Evolutionary conservation across 805 yeast species (phyloP).

Genomic region (Lachancea waltii): DNA sequence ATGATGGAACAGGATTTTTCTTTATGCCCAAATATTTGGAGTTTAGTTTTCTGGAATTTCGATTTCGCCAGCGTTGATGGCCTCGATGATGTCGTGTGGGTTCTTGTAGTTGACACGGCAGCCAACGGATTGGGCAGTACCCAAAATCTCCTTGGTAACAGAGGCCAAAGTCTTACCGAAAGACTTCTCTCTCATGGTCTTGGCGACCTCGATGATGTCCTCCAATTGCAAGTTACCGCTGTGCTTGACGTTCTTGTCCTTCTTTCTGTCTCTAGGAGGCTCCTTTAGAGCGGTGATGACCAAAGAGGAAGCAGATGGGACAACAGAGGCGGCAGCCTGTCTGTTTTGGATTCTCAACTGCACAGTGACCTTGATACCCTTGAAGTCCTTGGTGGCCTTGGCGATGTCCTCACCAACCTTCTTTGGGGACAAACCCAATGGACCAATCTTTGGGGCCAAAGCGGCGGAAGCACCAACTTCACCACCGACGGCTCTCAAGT

Average conservation of each 20-base stretch:
- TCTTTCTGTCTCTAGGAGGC: conserved; percentile 99
- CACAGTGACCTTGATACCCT: conserved; percentile 98
- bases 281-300: conserved; percentile 99
- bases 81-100: conserved; percentile 98
- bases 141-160: conserved; percentile 96
- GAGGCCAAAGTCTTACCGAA: conserved; percentile 97
- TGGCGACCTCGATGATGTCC: conserved; percentile 94
- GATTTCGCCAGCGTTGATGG: conserved; percentile 96
- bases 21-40: conserved; percentile 8
- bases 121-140: conserved; percentile 99
- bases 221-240: conserved; percentile 97
- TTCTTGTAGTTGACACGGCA: conserved; percentile 99
- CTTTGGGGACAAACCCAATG: conserved; percentile 99
- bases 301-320: conserved; percentile 98
- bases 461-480: conserved; percentile 99
- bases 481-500: conserved; percentile 99
- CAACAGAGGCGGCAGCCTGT: conserved; percentile 98
- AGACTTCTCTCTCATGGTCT: conserved; percentile 95
- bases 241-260: conserved; percentile 99
- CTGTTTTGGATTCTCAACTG: conserved; percentile 99
- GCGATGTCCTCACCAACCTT: conserved; percentile 99
- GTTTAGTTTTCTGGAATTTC: conserved; percentile 45
- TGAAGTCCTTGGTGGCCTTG: conserved; percentile 98
- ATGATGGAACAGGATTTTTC: conserved; percentile 14
- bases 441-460: conserved; percentile 99